Conservation (phyloP, 352 stramenopile species). For the Phytophthora rubi region DNA sequence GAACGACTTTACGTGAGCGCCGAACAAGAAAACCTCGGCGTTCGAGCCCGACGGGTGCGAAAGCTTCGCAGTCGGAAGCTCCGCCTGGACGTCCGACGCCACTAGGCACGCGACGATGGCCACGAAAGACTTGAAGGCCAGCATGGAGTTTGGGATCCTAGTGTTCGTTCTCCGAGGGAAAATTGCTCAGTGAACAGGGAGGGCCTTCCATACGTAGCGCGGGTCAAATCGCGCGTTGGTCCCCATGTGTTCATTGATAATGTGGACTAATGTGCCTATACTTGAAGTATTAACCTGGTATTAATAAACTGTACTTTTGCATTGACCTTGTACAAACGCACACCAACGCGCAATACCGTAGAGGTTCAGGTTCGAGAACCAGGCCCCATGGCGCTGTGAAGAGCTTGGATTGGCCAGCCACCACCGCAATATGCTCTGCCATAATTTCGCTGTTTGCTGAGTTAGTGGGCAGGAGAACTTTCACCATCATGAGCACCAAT, state of each 20-base stretch:
- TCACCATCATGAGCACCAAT: background rate
- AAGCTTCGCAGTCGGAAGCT: slow-evolving; percentile 55
- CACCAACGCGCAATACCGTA: background rate
- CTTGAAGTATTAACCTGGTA: too few species aligned
- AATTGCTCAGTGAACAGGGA: background rate
- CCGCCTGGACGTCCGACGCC: slow-evolving; percentile 14
- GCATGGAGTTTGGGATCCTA: background rate
- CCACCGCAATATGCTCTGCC: background rate
- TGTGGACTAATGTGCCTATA: too few species aligned
- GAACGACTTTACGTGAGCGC: slow-evolving; percentile 84
- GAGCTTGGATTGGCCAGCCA: background rate
- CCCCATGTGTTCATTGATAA: background rate
- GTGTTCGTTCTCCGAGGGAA: background rate
- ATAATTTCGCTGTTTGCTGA: background rate
- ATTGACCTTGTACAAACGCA: background rate
- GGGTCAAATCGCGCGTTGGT: background rate
- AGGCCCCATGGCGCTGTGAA: background rate
- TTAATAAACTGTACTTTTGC: too few species aligned
- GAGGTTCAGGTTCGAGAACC: background rate
- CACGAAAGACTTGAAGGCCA: background rate
- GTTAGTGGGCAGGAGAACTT: background rate
- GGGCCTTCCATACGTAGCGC: background rate
- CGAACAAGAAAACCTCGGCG: slow-evolving; percentile 75
- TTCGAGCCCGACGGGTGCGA: slow-evolving; percentile 66
- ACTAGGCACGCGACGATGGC: background rate